Conservation (phyloP, 345 rosid species). For the Cochlearia excelsa region DNA sequence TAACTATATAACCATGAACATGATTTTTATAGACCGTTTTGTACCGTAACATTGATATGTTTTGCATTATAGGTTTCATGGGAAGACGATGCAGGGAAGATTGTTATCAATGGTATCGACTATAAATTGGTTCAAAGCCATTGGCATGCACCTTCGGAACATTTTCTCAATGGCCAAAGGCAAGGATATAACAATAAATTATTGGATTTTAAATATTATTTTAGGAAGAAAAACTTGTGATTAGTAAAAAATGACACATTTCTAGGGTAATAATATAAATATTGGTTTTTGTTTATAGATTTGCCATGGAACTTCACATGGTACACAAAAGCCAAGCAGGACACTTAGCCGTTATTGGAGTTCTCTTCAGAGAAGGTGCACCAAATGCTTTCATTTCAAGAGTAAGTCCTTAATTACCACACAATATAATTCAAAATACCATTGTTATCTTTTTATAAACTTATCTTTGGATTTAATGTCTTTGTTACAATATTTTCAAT, state of each 20-base stretch:
- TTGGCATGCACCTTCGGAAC: slow-evolving; percentile 85
- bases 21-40: no score
- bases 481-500: neutral
- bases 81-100: slow-evolving; percentile 35
- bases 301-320: slow-evolving; percentile 57
- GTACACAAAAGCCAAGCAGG: slow-evolving; percentile 46
- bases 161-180: slow-evolving; percentile 56
- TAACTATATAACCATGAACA: no score
- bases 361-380: slow-evolving; percentile 56
- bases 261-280: no score
- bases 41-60: slow-evolving; percentile 14
- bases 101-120: slow-evolving; percentile 46
- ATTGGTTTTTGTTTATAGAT: slow-evolving; percentile 16
- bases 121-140: slow-evolving; percentile 51
- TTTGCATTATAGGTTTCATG: slow-evolving; percentile 29
- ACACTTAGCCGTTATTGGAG: slow-evolving; percentile 47
- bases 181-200: neutral
- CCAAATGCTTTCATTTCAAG: slow-evolving; percentile 56
- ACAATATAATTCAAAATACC: no score
- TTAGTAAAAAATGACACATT: no score
- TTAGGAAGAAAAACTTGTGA: no score
- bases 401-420: slow-evolving; percentile 32
- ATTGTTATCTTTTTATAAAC: no score
- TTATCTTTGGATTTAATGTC: no score
- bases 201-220: no score